Evolutionary conservation across 371 early-diverging fungal species (phyloP).

Genomic region (Neoconidiobolus thromboides): DNA sequence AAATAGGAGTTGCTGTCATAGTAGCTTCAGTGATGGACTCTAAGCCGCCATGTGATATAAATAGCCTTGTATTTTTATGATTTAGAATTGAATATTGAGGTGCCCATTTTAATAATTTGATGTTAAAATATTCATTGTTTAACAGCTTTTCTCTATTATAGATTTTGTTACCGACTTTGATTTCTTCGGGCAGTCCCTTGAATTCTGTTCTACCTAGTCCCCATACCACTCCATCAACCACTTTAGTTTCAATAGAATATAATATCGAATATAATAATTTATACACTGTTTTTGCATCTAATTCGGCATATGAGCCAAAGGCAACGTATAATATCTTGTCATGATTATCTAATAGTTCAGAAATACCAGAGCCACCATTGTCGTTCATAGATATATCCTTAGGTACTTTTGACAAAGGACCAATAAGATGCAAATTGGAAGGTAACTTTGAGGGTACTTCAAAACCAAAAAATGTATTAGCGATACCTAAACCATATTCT

Average conservation of each 20-base stretch:
- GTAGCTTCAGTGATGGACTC: conserved; percentile 2
- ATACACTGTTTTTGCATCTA: background rate
- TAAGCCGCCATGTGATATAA: conserved; percentile 6
- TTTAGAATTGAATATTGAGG: conserved; percentile 5
- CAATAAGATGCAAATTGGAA: background rate
- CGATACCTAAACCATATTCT: background rate
- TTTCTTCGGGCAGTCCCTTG: background rate
- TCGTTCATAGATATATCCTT: background rate
- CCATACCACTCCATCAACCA: conserved; percentile 5
- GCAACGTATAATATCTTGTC: background rate
- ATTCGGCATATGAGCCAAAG: background rate
- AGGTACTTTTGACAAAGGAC: background rate
- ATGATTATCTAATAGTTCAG: background rate
- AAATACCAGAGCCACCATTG: too few species aligned
- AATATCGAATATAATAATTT: background rate
- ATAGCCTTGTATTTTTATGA: background rate
- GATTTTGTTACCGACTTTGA: too few species aligned
- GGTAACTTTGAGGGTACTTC: background rate
- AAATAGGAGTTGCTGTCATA: conserved; percentile 3
- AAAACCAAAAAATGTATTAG: conserved; percentile 2
- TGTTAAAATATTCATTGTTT: background rate
- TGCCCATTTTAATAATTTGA: conserved; percentile 3
- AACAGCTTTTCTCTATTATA: background rate
- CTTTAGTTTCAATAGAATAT: background rate
- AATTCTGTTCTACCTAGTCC: background rate